A percentile compares a stretch with the other conserved stretches of the same genome.
phyloP scores from a whole-genome alignment of 2,329 filamentous ascomycete genomes.

The Talaromyces sp. region DNA sequence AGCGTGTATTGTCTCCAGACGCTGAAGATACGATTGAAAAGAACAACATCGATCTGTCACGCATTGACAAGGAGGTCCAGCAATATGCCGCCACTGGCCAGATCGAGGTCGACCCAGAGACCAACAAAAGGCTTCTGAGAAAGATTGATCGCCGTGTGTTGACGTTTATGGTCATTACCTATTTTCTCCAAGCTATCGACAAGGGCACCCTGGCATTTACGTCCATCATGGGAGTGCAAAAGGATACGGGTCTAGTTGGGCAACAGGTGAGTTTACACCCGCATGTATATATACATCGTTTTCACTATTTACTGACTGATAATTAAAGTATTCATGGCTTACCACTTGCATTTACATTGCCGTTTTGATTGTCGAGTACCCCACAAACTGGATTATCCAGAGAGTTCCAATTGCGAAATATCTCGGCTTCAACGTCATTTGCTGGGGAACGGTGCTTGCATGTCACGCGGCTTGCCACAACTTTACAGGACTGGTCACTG shows the following conservation, averaged over 20 bases:
- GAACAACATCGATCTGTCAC: conserved; percentile 39
- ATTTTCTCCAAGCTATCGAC: conserved; percentile 57
- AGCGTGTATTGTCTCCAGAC: conserved; percentile 40
- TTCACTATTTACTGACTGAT: neutral
- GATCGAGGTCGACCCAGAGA: conserved; percentile 54
- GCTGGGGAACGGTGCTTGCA: conserved; percentile 58
- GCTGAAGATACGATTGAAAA: conserved; percentile 39
- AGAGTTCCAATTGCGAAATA: conserved; percentile 64
- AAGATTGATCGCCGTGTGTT: conserved; percentile 65
- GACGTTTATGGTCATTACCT: conserved; percentile 65
- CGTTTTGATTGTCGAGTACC: conserved; percentile 65
- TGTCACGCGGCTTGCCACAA: conserved; percentile 56
- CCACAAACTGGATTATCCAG: conserved; percentile 60
- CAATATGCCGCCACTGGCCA: conserved; percentile 56
- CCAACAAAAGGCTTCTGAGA: conserved; percentile 55
- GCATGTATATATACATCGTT: neutral
- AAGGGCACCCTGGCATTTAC: conserved; percentile 38
- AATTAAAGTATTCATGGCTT: conserved; percentile 60
- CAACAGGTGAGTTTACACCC: conserved; percentile 36
- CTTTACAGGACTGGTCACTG: conserved; percentile 54
- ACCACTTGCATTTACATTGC: conserved; percentile 70
- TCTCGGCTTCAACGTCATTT: conserved; percentile 56
- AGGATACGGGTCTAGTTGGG: conserved; percentile 42
- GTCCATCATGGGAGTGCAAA: conserved; percentile 35
- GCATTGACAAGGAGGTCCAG: conserved; percentile 64